phyloP scores from a whole-genome alignment of 495 filamentous ascomycete species.

The Penicillium waksmanii region DNA sequence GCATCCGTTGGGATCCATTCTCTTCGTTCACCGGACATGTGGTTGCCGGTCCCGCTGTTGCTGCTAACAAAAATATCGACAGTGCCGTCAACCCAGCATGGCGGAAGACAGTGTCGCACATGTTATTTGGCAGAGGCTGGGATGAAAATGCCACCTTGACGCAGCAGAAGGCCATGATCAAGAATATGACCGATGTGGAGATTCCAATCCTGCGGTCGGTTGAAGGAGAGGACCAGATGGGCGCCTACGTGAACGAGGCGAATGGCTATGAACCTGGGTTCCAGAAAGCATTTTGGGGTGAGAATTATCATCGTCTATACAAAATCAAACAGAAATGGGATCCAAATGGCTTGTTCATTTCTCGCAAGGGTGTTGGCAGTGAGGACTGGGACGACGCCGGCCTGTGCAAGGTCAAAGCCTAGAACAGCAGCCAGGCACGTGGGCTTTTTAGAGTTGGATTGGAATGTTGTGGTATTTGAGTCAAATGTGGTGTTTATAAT shows the following conservation, averaged over 20 bases:
- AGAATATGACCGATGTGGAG: slow-evolving; percentile 42
- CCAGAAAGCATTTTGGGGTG: slow-evolving; percentile 53
- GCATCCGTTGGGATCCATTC: slow-evolving; percentile 18
- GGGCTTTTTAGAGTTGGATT: background rate
- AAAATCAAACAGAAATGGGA: slow-evolving; percentile 45
- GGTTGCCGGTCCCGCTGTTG: slow-evolving; percentile 38
- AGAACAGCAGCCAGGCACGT: background rate
- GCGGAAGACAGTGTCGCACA: slow-evolving; percentile 36
- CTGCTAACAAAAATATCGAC: slow-evolving; percentile 32
- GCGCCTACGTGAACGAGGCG: slow-evolving; percentile 56
- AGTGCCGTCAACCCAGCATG: slow-evolving; percentile 44
- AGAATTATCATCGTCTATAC: slow-evolving; percentile 49
- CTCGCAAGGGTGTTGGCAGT: slow-evolving; percentile 34
- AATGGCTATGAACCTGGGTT: slow-evolving; percentile 50
- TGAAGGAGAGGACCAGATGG: slow-evolving; percentile 35
- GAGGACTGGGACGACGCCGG: slow-evolving; percentile 40
- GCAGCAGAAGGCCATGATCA: slow-evolving; percentile 35
- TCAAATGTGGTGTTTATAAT: background rate
- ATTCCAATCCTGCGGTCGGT: slow-evolving; percentile 48
- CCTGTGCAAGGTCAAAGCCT: slow-evolving; percentile 20
- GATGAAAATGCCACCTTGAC: slow-evolving; percentile 23
- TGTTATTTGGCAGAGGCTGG: slow-evolving; percentile 26
- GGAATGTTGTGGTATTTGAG: background rate
- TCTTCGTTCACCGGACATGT: slow-evolving; percentile 26
- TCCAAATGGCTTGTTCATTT: slow-evolving; percentile 33